phyloP scores from a whole-genome alignment of 768 basidiomycete genomes.

The Hortiboletus campestris region DNA sequence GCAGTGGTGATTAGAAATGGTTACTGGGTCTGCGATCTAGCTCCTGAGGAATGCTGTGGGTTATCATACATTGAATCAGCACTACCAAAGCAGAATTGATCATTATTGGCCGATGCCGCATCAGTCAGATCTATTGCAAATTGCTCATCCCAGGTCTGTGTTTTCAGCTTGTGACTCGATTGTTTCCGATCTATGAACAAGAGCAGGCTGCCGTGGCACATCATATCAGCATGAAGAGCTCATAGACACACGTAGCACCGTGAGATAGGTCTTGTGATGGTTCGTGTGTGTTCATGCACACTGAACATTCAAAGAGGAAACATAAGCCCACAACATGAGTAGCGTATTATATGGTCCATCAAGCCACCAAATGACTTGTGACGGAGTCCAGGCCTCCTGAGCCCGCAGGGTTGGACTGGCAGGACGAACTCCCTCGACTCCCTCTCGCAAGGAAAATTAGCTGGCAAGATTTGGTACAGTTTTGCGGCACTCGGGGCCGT shows the following conservation, averaged over 20 bases:
- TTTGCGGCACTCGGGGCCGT: constrained; percentile 16
- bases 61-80: background rate
- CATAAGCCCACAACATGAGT: constrained; percentile 6
- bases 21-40: constrained; percentile 4
- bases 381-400: constrained; percentile 10
- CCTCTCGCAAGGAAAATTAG: background rate
- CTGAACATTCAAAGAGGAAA: background rate
- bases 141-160: background rate
- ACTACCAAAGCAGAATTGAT: background rate
- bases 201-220: constrained; percentile 25
- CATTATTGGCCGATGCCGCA: background rate
- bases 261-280: constrained; percentile 5
- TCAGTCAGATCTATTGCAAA: background rate
- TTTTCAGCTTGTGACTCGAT: background rate
- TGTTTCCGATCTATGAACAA: background rate
- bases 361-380: constrained; percentile 31
- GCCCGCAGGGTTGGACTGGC: background rate
- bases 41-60: constrained; percentile 9
- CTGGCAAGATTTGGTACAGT: background rate
- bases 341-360: constrained; percentile 12
- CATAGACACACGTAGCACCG: constrained; percentile 9
- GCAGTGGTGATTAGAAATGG: background rate
- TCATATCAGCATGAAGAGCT: constrained; percentile 5
- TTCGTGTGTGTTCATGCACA: background rate
- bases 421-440: background rate